Conservation (phyloP, 2,329 filamentous ascomycete genomes). For the Ceratocystis lukuohia region DNA sequence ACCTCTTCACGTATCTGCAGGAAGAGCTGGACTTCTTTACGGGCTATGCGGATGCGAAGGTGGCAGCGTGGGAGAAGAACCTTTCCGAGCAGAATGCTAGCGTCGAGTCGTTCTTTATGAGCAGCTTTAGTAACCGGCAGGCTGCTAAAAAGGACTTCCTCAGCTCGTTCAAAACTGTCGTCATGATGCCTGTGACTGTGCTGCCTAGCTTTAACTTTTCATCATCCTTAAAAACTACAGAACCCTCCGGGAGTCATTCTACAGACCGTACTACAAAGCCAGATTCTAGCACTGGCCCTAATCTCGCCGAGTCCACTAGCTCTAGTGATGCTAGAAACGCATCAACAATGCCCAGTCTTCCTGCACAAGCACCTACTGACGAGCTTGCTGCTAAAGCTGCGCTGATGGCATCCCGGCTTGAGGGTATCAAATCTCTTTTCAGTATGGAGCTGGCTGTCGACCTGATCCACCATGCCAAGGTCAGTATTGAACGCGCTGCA, state of each 20-base stretch:
- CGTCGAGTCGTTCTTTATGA: slow-evolving; percentile 90
- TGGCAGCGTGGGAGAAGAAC: slow-evolving; percentile 80
- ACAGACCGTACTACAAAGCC: background rate
- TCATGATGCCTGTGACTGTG: slow-evolving; percentile 96
- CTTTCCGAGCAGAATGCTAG: slow-evolving; percentile 81
- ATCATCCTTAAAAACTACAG: slow-evolving; percentile 8
- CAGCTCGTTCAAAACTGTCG: slow-evolving; percentile 92
- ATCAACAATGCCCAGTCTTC: slow-evolving; percentile 23
- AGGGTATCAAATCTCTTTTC: slow-evolving; percentile 89
- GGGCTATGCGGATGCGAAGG: slow-evolving; percentile 59
- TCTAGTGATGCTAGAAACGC: background rate
- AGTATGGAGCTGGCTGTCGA: slow-evolving; percentile 90
- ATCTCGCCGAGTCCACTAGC: background rate
- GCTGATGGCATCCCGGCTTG: slow-evolving; percentile 85
- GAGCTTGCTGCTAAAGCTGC: slow-evolving; percentile 96
- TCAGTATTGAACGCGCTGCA: slow-evolving; percentile 71
- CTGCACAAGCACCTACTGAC: slow-evolving; percentile 62
- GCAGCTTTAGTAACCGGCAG: slow-evolving; percentile 71
- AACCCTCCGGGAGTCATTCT: background rate
- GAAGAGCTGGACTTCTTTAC: slow-evolving; percentile 85
- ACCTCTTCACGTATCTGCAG: slow-evolving; percentile 83
- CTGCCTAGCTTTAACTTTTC: slow-evolving; percentile 44
- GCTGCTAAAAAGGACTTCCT: slow-evolving; percentile 95
- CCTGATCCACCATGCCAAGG: slow-evolving; percentile 77
- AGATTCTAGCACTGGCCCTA: background rate